These are phyloP conservation scores for Trichoderma asperellum DNA, from an alignment of 2,329 filamentous ascomycete species.

Conservation along the genomic window DNA sequence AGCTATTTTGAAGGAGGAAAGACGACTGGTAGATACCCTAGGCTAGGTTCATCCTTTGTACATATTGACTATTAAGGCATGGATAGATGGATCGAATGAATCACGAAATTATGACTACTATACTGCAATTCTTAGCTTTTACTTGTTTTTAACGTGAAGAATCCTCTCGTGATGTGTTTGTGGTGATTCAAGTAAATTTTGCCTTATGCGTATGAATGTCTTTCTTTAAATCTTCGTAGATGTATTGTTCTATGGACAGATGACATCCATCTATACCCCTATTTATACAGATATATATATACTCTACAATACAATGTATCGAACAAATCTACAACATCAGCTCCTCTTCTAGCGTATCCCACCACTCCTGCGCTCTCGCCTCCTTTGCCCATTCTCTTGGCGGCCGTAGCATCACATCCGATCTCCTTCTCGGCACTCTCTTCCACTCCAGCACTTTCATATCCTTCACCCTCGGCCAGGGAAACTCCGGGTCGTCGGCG, in stretches of 20 bases:
- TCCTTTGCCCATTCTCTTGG: constrained; percentile 31
- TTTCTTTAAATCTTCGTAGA: no score
- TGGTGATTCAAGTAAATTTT: not conserved
- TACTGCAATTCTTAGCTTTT: not conserved
- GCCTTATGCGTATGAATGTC: no score
- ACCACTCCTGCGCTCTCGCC: constrained; percentile 36
- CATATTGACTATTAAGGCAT: not conserved
- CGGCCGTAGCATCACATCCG: constrained; percentile 30
- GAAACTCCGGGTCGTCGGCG: constrained; percentile 31
- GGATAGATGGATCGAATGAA: constrained; percentile 21
- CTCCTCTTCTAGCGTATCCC: constrained; percentile 39
- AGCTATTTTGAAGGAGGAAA: not conserved
- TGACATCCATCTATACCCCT: not conserved
- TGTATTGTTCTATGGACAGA: not conserved
- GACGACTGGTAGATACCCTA: constrained; percentile 1
- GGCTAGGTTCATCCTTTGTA: not conserved
- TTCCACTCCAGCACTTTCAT: constrained; percentile 36
- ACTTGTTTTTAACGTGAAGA: not conserved
- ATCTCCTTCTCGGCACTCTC: constrained; percentile 35
- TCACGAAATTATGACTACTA: constrained; percentile 10
- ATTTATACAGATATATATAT: not conserved
- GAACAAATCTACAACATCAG: constrained; percentile 36
- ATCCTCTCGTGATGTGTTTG: not conserved
- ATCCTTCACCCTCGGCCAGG: constrained; percentile 34
- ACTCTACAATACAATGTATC: not conserved